Base-by-base conservation (phyloP, 2,329 filamentous ascomycete species). In the Chalara sp. region DNA sequence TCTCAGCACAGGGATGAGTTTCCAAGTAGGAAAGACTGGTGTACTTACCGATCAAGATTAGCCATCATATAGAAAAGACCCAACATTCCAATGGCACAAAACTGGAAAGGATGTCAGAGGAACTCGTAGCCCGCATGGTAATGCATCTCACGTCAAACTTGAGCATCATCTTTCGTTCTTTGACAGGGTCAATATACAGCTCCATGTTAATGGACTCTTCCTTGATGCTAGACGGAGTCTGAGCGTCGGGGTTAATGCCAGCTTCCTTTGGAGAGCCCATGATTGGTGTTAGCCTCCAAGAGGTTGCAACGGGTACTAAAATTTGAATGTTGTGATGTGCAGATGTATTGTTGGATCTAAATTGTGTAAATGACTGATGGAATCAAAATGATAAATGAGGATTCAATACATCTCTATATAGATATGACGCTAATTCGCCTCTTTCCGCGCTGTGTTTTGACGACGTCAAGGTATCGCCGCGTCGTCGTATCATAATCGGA, bases 181-280 rank as follows among this genome's bases (percentile, higher is more conserved):
- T 72, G 21, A 59, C 65, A 1, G 68, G 66, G 53, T 78, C 74
- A 13, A 78, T 51, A 29, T 54, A 56, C 11, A 56, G 40, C 5
- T 56, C n/a, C 35, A 82, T 2, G 80, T 82, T 13, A 75, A 76
- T 56, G 83, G 84, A 70, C 35, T 37, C 35, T 8, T 37, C n/a
- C n/a, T 37, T 37, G 8, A 37, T 37, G 35, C n/a, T n/a, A 37
- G 8, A 8, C 8, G 35, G 8, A n/a, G 35, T 37, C 8, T 8
- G 35, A 37, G 8, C 8, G 4, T 8, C 35, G 8, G 35, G 35
- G 8, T 10, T n/a, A 37, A 37, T 37, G 35, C 35, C 35, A 37
- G 8, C 35, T 8, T 37, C n/a, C 35, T 37, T 37, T 37, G 35
- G 8, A 37, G 35, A 10, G n/a, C 35, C 35, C 35, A 37, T 37